These are phyloP conservation scores for Ogataea pini DNA, from an alignment of 805 yeast genomes.

Conservation along the genomic window DNA sequence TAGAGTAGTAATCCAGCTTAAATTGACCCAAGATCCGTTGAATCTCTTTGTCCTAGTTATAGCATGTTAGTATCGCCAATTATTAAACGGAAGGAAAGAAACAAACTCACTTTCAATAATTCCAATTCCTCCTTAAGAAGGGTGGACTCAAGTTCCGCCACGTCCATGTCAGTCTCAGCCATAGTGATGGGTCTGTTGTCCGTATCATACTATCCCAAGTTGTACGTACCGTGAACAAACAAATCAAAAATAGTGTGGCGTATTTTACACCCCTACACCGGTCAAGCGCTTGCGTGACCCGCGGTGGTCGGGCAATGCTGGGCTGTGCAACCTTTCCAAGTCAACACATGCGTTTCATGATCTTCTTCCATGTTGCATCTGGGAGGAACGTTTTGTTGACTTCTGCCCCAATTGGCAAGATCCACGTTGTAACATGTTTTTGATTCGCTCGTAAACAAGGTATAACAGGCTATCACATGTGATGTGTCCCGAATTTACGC, in stretches of 20 bases:
- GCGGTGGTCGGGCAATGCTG: not conserved
- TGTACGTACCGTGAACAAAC: too few relatives aligned
- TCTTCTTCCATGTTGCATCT: not conserved
- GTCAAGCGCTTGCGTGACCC: not conserved
- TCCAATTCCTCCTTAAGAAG: conserved; percentile 25
- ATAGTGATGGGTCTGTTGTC: not conserved
- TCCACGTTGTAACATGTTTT: not conserved
- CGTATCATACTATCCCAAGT: too few relatives aligned
- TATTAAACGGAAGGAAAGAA: not conserved
- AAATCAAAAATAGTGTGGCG: too few relatives aligned
- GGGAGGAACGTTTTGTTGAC: not conserved
- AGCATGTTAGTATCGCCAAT: conserved; percentile 10
- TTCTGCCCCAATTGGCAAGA: too few relatives aligned
- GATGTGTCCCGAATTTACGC: too few relatives aligned
- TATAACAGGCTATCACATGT: too few relatives aligned
- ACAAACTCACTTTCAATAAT: conserved; percentile 20
- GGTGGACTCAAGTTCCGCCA: conserved; percentile 16
- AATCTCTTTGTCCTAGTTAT: conserved; percentile 53
- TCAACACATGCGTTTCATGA: not conserved
- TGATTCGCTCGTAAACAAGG: not conserved
- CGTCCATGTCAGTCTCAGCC: conserved; percentile 8
- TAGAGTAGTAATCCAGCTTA: conserved; percentile 54
- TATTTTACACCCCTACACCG: too few relatives aligned
- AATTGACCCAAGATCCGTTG: conserved; percentile 50
- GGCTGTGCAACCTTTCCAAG: not conserved